These are phyloP conservation scores for Cladorrhinum samala DNA, from an alignment of 495 filamentous ascomycete species.

Conservation along the genomic window DNA sequence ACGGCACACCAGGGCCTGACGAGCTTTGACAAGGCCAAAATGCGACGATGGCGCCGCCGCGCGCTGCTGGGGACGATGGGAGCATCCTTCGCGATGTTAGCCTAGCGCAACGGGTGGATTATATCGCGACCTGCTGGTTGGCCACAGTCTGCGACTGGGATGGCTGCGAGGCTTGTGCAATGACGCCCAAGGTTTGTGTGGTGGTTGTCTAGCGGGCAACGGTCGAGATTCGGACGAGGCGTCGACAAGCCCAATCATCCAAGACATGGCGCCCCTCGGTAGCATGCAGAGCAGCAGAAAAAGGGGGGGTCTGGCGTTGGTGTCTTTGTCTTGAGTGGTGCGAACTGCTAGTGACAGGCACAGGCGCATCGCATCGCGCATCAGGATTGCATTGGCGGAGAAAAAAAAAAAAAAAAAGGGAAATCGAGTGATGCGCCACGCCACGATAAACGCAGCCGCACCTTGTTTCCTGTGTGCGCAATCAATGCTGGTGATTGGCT, in stretches of 20 bases:
- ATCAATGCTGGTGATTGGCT: constrained; percentile 25
- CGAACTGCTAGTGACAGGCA: not conserved
- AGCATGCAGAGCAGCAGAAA: constrained; percentile 5
- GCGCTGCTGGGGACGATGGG: too few relatives aligned
- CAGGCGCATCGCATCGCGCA: not conserved
- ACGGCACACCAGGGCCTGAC: constrained; percentile 12
- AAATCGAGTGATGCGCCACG: constrained; percentile 7
- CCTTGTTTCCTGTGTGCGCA: constrained; percentile 29
- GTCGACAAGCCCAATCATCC: constrained; percentile 7
- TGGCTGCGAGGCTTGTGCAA: constrained; percentile 3
- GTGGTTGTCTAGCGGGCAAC: not conserved
- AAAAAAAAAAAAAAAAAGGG: not conserved
- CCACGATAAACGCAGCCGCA: constrained; percentile 36
- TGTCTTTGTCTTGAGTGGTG: constrained; percentile 5
- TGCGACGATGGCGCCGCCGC: too few relatives aligned
- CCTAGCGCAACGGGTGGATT: not conserved
- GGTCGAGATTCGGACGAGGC: constrained; percentile 5
- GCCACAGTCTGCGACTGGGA: not conserved
- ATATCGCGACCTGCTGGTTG: not conserved
- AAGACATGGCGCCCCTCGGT: not conserved
- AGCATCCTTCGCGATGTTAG: not conserved
- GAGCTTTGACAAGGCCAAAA: not conserved
- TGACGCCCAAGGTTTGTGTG: not conserved
- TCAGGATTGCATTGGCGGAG: not conserved
- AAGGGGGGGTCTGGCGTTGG: not conserved